A percentile compares a stretch with the other conserved stretches of the same genome.
These are phyloP conservation scores for Usnea hakonensis DNA, from an alignment of 495 filamentous ascomycete species.

Conservation along the genomic window DNA sequence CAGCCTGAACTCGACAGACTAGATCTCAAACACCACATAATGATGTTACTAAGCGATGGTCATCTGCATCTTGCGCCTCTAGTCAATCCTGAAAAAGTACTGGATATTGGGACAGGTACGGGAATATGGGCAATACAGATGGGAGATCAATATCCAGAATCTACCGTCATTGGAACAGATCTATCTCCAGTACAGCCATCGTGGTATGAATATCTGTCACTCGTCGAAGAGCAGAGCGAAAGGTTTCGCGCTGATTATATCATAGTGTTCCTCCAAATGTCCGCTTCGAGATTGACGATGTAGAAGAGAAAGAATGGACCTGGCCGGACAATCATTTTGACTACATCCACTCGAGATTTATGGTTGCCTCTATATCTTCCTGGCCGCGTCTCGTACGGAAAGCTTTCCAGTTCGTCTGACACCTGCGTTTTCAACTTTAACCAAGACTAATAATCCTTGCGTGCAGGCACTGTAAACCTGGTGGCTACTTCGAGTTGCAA, in stretches of 20 bases:
- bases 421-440: slow-evolving; percentile 20
- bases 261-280: slow-evolving; percentile 50
- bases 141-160: slow-evolving; percentile 46
- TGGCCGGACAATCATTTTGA: slow-evolving; percentile 42
- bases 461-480: slow-evolving; percentile 48
- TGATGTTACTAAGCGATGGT: slow-evolving; percentile 45
- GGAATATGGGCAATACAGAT: slow-evolving; percentile 68
- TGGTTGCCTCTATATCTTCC: slow-evolving; percentile 37
- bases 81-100: slow-evolving; percentile 44
- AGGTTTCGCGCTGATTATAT: not conserved
- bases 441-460: not conserved
- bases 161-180: slow-evolving; percentile 54
- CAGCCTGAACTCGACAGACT: slow-evolving; percentile 43
- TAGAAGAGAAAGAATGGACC: slow-evolving; percentile 44
- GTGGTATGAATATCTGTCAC: slow-evolving; percentile 25
- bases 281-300: slow-evolving; percentile 52
- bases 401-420: slow-evolving; percentile 24
- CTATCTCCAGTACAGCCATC: slow-evolving; percentile 56
- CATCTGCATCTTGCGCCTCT: slow-evolving; percentile 54
- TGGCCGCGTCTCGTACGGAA: slow-evolving; percentile 38
- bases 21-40: slow-evolving; percentile 55
- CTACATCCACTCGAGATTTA: slow-evolving; percentile 40
- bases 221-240: not conserved
- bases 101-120: slow-evolving; percentile 64
- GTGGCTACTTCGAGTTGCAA: slow-evolving; percentile 60